Conservation (phyloP, 768 basidiomycete genomes). For the Asterophora parasitica region DNA sequence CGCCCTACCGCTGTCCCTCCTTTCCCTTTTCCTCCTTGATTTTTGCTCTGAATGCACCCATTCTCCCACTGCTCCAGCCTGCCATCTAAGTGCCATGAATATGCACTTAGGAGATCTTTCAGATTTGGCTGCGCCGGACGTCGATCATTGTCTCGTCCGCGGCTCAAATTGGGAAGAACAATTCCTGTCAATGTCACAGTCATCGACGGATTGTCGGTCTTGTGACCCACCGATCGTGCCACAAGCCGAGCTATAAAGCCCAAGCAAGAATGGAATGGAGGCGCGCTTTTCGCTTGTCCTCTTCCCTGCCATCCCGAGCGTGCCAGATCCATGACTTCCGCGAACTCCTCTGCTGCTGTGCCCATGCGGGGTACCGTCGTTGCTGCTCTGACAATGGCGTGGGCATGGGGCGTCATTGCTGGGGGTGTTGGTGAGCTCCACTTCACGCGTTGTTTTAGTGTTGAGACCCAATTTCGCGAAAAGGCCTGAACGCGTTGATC, state of each 20-base stretch:
- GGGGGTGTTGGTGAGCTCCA: slow-evolving; percentile 17
- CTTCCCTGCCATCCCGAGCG: neutral
- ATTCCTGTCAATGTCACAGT: neutral
- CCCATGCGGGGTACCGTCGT: slow-evolving; percentile 13
- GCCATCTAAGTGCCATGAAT: too few relatives aligned
- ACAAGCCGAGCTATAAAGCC: neutral
- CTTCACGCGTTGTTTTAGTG: neutral
- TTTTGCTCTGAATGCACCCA: too few relatives aligned
- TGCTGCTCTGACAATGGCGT: slow-evolving; percentile 16
- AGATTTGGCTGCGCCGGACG: too few relatives aligned
- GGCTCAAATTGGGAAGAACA: too few relatives aligned
- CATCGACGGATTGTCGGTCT: neutral
- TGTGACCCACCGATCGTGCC: neutral
- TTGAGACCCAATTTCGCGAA: neutral
- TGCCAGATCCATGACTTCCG: neutral
- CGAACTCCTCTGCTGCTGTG: neutral
- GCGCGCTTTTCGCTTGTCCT: neutral
- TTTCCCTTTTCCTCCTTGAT: too few relatives aligned
- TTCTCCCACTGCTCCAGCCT: too few relatives aligned
- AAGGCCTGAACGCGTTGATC: slow-evolving; percentile 38
- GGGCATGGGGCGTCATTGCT: slow-evolving; percentile 18
- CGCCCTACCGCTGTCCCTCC: too few relatives aligned
- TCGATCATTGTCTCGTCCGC: too few relatives aligned
- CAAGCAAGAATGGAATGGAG: neutral
- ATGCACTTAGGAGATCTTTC: too few relatives aligned